phyloP scores from a whole-genome alignment of 345 rosid genomes.

The Populus nigra region DNA sequence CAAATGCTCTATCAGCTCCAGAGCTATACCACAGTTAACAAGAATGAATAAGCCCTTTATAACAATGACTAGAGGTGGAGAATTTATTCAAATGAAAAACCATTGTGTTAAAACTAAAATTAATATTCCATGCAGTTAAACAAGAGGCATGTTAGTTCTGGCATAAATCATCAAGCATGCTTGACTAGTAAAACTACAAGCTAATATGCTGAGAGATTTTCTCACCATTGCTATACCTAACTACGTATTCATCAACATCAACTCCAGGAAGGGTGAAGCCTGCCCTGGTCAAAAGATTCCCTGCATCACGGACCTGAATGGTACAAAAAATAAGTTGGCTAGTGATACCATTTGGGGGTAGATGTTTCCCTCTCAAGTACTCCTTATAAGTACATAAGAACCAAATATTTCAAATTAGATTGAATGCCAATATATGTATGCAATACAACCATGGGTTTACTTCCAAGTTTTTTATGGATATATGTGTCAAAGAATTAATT shows the following conservation, averaged over 20 bases:
- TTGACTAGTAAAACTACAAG: neutral
- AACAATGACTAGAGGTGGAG: no score
- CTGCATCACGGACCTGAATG: slow-evolving; percentile 86
- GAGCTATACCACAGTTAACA: slow-evolving; percentile 40
- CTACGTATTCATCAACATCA: slow-evolving; percentile 85
- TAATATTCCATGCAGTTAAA: no score
- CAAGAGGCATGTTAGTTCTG: no score
- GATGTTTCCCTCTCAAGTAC: no score
- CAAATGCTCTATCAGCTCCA: slow-evolving; percentile 93
- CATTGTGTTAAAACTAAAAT: no score
- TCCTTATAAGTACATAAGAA: neutral
- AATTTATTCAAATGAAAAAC: no score
- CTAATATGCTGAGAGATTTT: neutral
- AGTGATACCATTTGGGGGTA: neutral
- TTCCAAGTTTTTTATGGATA: neutral
- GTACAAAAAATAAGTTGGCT: neutral
- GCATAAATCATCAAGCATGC: neutral
- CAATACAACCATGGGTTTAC: neutral
- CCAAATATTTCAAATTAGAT: neutral
- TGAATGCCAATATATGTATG: neutral
- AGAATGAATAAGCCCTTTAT: neutral
- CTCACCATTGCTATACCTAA: slow-evolving; percentile 81
- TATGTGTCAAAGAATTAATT: neutral
- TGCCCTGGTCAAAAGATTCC: slow-evolving; percentile 93
- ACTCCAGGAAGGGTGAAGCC: slow-evolving; percentile 94